These are phyloP conservation scores for Dactylellina cionopaga DNA, from an alignment of 2,329 filamentous ascomycete species.

Conservation along the genomic window DNA sequence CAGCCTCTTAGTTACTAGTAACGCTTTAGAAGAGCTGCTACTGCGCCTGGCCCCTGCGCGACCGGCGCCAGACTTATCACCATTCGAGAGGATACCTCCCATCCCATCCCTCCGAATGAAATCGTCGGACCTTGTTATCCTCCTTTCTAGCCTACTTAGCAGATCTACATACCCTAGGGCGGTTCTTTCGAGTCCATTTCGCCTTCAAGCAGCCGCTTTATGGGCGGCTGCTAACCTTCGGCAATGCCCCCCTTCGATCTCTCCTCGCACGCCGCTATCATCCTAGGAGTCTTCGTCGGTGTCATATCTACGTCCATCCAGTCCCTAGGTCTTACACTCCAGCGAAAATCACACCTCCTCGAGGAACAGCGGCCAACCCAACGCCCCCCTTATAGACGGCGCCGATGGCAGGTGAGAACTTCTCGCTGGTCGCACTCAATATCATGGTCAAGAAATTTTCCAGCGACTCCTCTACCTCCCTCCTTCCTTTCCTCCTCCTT, in stretches of 20 bases:
- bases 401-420: conserved; percentile 81
- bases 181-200: too few relatives aligned
- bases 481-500: too few relatives aligned
- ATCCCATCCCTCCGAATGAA: too few relatives aligned
- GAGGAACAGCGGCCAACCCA: conserved; percentile 90
- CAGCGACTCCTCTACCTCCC: neutral
- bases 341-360: conserved; percentile 96
- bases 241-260: conserved; percentile 80
- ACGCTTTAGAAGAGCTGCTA: too few relatives aligned
- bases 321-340: conserved; percentile 91
- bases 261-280: conserved; percentile 80
- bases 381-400: conserved; percentile 85
- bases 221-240: conserved; percentile 55
- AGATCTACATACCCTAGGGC: too few relatives aligned
- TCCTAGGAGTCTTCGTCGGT: conserved; percentile 91
- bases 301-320: conserved; percentile 93
- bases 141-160: too few relatives aligned
- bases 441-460: neutral
- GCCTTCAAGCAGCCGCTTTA: conserved; percentile 31
- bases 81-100: too few relatives aligned
- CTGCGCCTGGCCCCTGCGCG: too few relatives aligned
- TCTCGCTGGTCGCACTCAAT: too few relatives aligned
- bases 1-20: too few relatives aligned
- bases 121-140: too few relatives aligned
- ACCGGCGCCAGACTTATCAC: too few relatives aligned